Conservation (phyloP, 306 rosid genomes). For the Glycine tomentella region DNA sequence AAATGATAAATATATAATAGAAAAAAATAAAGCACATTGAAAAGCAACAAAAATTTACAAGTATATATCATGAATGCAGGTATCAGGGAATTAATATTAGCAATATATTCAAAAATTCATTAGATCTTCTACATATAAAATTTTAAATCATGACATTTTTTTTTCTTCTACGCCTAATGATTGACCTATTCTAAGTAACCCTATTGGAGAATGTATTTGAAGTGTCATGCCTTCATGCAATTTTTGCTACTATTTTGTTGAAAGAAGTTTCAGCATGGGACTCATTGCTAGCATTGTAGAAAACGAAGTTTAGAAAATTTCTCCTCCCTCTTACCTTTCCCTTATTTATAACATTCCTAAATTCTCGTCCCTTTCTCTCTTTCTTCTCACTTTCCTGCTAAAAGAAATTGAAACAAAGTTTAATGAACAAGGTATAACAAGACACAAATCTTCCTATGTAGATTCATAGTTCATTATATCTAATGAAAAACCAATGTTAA, state of each 20-base stretch:
- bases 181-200: background rate
- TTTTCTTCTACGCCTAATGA: slow-evolving; percentile 15
- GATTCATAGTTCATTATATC: background rate
- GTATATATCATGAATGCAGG: background rate
- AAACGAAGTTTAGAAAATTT: slow-evolving; percentile 39
- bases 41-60: background rate
- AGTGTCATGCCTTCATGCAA: background rate
- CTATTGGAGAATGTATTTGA: background rate
- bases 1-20: background rate
- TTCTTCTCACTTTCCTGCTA: slow-evolving; percentile 46
- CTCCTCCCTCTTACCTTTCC: slow-evolving; percentile 31
- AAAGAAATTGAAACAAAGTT: background rate
- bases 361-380: slow-evolving; percentile 45
- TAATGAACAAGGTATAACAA: background rate
- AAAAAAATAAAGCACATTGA: background rate
- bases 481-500: background rate
- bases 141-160: background rate
- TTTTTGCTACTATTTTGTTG: slow-evolving; percentile 32
- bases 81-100: background rate
- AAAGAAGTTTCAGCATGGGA: background rate
- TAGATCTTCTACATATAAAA: slow-evolving; percentile 6
- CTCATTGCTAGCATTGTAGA: slow-evolving; percentile 19
- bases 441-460: background rate
- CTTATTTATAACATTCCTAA: slow-evolving; percentile 35
- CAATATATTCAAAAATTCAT: slow-evolving; percentile 24